Evolutionary conservation across 108 stramenopile species (phyloP).

Genomic region (Pseudonitzschia multistriata): DNA sequence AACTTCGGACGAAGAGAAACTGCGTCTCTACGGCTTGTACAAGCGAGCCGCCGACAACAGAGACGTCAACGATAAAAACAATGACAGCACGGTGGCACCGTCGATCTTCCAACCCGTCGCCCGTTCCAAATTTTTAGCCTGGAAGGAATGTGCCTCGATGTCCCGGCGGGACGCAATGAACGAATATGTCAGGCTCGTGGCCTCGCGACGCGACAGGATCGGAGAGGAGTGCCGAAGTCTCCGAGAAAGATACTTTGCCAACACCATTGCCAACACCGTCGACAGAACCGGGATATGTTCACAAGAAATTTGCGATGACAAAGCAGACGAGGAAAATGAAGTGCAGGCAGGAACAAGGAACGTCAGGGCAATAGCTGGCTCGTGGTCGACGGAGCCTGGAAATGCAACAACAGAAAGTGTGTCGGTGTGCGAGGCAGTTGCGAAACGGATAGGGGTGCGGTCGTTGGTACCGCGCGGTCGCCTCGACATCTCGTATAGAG

Average conservation of each 20-base stretch:
- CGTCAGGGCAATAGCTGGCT: too few species aligned
- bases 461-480: conserved; percentile 73
- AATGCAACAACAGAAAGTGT: background rate
- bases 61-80: conserved; percentile 23
- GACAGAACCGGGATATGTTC: background rate
- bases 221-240: conserved; percentile 26
- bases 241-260: background rate
- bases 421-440: background rate
- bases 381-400: too few species aligned
- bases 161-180: conserved; percentile 34
- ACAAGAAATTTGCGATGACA: background rate
- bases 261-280: background rate
- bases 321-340: background rate
- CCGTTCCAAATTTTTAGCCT: conserved; percentile 48
- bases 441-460: conserved; percentile 20
- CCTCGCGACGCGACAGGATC: conserved; percentile 18
- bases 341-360: too few species aligned
- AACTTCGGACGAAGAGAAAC: conserved; percentile 39
- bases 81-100: conserved; percentile 18
- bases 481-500: conserved; percentile 57
- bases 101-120: conserved; percentile 42
- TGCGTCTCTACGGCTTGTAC: conserved; percentile 62
- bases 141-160: conserved; percentile 30
- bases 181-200: conserved; percentile 39
- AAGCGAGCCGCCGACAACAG: conserved; percentile 29